phyloP scores from a whole-genome alignment of 2,329 filamentous ascomycete genomes.

The Albophoma yamanashiensis region DNA sequence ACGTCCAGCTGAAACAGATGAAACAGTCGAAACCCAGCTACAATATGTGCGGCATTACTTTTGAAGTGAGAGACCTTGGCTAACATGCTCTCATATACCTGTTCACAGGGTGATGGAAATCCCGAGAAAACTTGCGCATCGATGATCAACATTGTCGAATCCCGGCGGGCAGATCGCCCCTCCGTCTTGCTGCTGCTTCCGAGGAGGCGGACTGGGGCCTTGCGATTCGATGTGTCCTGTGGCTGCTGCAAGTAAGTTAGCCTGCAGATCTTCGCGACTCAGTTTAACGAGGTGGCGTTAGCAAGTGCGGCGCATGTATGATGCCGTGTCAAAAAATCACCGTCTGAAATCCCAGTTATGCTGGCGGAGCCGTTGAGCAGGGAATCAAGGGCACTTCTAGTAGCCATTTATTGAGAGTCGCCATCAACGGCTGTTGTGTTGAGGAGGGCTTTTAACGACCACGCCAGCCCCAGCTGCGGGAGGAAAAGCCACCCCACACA shows the following conservation, averaged over 20 bases:
- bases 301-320: neutral
- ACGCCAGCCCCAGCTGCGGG: neutral
- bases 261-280: neutral
- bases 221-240: neutral
- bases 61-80: too few relatives aligned
- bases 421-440: too few relatives aligned
- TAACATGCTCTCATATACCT: too few relatives aligned
- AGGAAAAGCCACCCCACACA: neutral
- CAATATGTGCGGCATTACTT: neutral
- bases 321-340: too few relatives aligned
- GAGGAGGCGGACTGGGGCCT: neutral
- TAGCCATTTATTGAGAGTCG: neutral
- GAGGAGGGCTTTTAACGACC: neutral
- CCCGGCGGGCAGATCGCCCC: neutral
- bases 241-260: neutral
- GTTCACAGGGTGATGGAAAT: too few relatives aligned
- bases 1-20: neutral
- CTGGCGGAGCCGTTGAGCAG: too few relatives aligned
- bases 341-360: too few relatives aligned
- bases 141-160: neutral
- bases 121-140: neutral
- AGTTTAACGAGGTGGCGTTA: neutral
- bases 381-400: neutral
- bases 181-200: neutral
- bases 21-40: neutral